Evolutionary conservation across 768 basidiomycete genomes (phyloP), one percentile per base, ranked within the genome.

Genomic region (Boletus pseudo-olivaceus): DNA sequence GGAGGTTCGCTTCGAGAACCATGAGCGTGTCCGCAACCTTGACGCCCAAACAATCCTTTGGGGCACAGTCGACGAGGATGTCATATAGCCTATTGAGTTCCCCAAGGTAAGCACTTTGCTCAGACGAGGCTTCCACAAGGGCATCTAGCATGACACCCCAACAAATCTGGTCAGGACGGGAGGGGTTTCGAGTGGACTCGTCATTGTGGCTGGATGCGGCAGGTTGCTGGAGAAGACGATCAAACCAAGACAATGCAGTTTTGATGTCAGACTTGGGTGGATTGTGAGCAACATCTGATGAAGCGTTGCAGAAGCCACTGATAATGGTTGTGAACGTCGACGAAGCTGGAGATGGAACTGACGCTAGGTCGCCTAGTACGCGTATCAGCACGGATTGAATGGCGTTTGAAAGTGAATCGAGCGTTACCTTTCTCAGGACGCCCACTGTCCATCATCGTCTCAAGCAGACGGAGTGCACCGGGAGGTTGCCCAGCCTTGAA

Each of bases 231-330:
- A 87, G 69, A 30, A 93, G 75, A 44, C 81, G 78, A 39, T 84
- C 75, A 61, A 87, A 90, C 92, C 92, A 95, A 6, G 73, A 66
- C 40, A 85, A 61, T 0, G 90, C 90, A 0, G 81, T 84, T 3
- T 72, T 60, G 6, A 85, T 62, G 62, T 94, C 92, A 8, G 70
- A 58, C 15, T 58, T 63, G 14, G 54, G 23, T 5, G 49, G 27
- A 47, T 38, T 42, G 3, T 12, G 32, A 38, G 39, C 19, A 14
- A 8, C 40, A 7, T 59, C 40, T 8, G 51, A 52, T 1, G 51
- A 52, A 10, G 71, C 67, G 12, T 75, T 68, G 59, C 82, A 77
- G 68, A 93, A 93, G 1, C 87, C 87, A 1, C 67, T 69, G 55
- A 93, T 79, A 52, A 91, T 77, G 1, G 75, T 70, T 7, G 78